phyloP scores from a whole-genome alignment of 805 yeast species.

The Yarrowia sp. region DNA sequence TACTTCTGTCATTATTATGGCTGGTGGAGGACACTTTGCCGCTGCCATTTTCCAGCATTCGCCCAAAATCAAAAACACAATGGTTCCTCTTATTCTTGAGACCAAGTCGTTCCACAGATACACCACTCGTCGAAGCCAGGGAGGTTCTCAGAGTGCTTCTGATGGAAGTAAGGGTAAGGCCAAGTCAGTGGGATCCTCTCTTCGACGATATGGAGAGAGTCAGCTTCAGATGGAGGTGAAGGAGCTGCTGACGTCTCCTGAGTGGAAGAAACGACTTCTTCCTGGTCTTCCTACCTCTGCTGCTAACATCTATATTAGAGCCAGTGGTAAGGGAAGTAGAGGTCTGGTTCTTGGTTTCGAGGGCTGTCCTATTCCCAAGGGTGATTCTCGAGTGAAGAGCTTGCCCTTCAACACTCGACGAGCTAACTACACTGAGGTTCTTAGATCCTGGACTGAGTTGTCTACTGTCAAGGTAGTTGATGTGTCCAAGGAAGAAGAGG shows the following conservation, averaged over 20 bases:
- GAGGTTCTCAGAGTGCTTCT: constrained; percentile 92
- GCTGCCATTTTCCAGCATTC: constrained; percentile 86
- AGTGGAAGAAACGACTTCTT: constrained; percentile 41
- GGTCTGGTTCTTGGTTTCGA: constrained; percentile 62
- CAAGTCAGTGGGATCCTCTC: constrained; percentile 88
- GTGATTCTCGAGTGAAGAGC: constrained; percentile 61
- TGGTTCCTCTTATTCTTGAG: constrained; percentile 51
- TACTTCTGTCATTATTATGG: constrained; percentile 77
- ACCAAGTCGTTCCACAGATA: constrained; percentile 85
- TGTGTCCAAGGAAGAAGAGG: constrained; percentile 51
- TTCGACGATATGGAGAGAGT: constrained; percentile 86
- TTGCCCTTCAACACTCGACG: constrained; percentile 90
- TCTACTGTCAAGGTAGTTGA: constrained; percentile 56
- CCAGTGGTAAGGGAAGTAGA: constrained; percentile 69
- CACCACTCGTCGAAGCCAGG: constrained; percentile 95
- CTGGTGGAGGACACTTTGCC: constrained; percentile 98
- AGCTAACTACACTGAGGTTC: constrained; percentile 79
- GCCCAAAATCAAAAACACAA: constrained; percentile 47
- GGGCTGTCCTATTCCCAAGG: constrained; percentile 53
- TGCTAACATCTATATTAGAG: constrained; percentile 62
- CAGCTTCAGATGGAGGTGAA: constrained; percentile 78
- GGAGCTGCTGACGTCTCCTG: constrained; percentile 67
- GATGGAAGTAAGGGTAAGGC: constrained; percentile 95
- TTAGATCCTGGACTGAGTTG: constrained; percentile 78
- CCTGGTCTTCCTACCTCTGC: constrained; percentile 22